phyloP scores from a whole-genome alignment of 129 eudicot genomes.

The Rutidosis leptorrhynchoides region DNA sequence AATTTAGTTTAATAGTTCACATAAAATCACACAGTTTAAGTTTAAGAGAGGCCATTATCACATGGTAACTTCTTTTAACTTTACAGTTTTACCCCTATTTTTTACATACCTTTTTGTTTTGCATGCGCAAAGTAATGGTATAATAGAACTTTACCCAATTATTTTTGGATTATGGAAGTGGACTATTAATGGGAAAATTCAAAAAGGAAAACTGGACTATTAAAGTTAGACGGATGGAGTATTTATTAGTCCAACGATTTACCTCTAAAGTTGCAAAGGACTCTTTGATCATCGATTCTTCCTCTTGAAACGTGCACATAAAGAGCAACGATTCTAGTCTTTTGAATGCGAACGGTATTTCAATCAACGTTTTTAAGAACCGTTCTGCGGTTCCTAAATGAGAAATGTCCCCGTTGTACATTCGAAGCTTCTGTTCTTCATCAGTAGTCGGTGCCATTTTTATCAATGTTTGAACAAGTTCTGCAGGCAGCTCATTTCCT shows the following conservation, averaged over 20 bases:
- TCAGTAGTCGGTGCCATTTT: slow-evolving; percentile 94
- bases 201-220: no score
- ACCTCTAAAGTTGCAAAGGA: slow-evolving; percentile 83
- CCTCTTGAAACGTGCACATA: slow-evolving; percentile 91
- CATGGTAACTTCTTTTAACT: no score
- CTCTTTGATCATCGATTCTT: slow-evolving; percentile 53
- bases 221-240: no score
- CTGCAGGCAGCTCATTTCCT: slow-evolving; percentile 97
- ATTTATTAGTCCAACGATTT: no score
- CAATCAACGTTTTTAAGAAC: slow-evolving; percentile 71
- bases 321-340: slow-evolving; percentile 77
- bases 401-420: slow-evolving; percentile 72
- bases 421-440: slow-evolving; percentile 80
- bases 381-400: slow-evolving; percentile 94
- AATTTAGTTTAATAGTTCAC: no score
- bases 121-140: no score
- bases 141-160: no score
- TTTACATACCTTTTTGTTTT: no score
- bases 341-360: slow-evolving; percentile 86
- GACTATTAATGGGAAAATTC: no score
- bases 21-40: not conserved
- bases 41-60: no score
- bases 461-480: slow-evolving; percentile 68
- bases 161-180: no score
- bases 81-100: no score